Percentiles rank a stretch among this genome's conserved stretches.
phyloP scores from a whole-genome alignment of 179 eudicot genomes.

The Silene coronaria region DNA sequence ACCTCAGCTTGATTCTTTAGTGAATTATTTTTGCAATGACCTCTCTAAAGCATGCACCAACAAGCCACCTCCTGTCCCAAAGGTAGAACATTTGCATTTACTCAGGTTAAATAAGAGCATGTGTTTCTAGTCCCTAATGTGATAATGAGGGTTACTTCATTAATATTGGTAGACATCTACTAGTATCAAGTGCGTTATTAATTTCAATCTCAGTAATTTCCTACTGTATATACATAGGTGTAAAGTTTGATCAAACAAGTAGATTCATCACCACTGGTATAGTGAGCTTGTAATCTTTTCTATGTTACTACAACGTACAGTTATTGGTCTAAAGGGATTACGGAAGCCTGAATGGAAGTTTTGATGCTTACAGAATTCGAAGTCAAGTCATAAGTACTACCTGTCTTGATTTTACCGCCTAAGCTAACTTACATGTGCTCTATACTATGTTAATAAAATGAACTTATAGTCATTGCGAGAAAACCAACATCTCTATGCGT shows the following conservation, averaged over 20 bases:
- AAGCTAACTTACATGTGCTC: neutral
- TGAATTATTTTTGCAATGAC: constrained; percentile 65
- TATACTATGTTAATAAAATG: neutral
- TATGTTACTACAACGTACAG: neutral
- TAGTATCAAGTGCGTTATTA: neutral
- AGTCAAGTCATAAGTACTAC: neutral
- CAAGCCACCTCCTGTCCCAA: constrained; percentile 86
- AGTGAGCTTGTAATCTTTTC: neutral
- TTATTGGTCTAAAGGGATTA: neutral
- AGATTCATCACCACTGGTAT: neutral
- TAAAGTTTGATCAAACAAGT: neutral
- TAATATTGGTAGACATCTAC: neutral
- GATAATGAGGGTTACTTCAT: neutral
- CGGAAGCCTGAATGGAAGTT: neutral
- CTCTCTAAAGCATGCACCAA: constrained; percentile 63
- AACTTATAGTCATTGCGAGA: neutral
- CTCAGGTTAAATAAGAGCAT: neutral
- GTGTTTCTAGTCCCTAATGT: neutral
- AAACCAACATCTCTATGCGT: neutral
- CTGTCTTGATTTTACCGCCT: neutral
- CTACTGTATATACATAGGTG: neutral
- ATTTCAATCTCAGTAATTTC: neutral
- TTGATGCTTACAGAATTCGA: neutral
- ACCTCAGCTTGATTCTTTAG: constrained; percentile 55
- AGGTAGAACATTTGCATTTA: constrained; percentile 34